Base-by-base conservation (phyloP, 2,329 filamentous ascomycete species). In the Ceratocystis harringtonii region DNA sequence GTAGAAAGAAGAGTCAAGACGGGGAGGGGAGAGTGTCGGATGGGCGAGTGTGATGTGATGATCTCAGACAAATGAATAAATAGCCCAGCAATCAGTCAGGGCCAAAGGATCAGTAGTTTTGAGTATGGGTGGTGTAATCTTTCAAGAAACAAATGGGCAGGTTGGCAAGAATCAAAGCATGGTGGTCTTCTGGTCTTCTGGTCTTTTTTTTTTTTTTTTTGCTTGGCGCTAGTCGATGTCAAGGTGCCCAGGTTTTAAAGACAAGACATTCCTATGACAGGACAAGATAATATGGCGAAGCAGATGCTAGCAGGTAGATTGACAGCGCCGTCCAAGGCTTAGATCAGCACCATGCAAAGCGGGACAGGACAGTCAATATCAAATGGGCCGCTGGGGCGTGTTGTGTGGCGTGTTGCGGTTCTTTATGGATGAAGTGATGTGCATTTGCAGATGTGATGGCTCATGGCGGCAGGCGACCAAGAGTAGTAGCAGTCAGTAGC, bases 101-200 rank as follows among this genome's bases (percentile, higher is more conserved):
- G 5, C 48, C 48, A 52, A 19, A 12, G 48, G 48, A 52, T 19
- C n/a, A 52, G 48, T 12, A 22, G 17, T 10, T 25, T 19, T 52
- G 19, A 8, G 48, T 52, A 22, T 52, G 19, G 17, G 19, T 48
- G 19, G 12, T 52, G 48, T 25, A 52, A 25, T 52, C 3, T 8
- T 52, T 25, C 7, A 32, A 10, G 45, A n/a, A 36, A 61, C 36
- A 41, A 22, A 12, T 44, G 58, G 6, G 58, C 32, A 36, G 32
- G 36, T 41, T 41, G 36, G 12, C 36, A 41, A 43, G 5, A 61
- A 22, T 64, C 48, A 58, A 64, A 64, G 55, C 63, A 50, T 57
- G 30, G 43, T 61, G 30, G 43, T 36, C 48, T 19, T 19, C n/a
- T 19, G 8, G 48, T 7, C 19, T 50, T 50, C 2, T 28, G n/a